Conservation (phyloP, 805 yeast genomes). For the Ogataea trehalophila region DNA sequence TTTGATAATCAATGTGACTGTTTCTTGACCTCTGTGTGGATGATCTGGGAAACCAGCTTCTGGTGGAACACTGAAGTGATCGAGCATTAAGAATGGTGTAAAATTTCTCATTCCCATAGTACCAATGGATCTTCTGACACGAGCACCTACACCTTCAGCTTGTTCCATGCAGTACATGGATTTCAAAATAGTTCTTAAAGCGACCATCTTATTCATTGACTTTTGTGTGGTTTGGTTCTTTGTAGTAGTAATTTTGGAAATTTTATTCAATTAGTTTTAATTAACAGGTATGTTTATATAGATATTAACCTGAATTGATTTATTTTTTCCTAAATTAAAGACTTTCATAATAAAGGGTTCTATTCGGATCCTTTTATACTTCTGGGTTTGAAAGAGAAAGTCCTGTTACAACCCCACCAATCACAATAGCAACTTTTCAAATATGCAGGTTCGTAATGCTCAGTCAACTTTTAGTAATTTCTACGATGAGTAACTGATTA, state of each 20-base stretch:
- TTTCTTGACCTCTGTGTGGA: conserved; percentile 80
- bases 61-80: conserved; percentile 63
- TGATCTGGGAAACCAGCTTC: conserved; percentile 80
- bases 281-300: no score
- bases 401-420: no score
- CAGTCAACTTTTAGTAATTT: no score
- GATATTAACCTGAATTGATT: no score
- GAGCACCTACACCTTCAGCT: conserved; percentile 85
- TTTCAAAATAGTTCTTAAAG: conserved; percentile 45
- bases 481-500: no score
- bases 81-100: conserved; percentile 77
- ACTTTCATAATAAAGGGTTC: no score
- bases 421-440: no score
- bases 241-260: background rate
- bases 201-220: conserved; percentile 19
- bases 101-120: conserved; percentile 62
- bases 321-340: no score
- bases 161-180: conserved; percentile 59
- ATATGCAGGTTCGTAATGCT: no score
- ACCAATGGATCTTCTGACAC: conserved; percentile 79
- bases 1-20: conserved; percentile 61
- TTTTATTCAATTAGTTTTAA: background rate
- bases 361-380: no score
- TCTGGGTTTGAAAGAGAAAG: no score
- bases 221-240: background rate